phyloP scores from a whole-genome alignment of 352 stramenopile species.

The Pilasporangium apinafurcum region DNA sequence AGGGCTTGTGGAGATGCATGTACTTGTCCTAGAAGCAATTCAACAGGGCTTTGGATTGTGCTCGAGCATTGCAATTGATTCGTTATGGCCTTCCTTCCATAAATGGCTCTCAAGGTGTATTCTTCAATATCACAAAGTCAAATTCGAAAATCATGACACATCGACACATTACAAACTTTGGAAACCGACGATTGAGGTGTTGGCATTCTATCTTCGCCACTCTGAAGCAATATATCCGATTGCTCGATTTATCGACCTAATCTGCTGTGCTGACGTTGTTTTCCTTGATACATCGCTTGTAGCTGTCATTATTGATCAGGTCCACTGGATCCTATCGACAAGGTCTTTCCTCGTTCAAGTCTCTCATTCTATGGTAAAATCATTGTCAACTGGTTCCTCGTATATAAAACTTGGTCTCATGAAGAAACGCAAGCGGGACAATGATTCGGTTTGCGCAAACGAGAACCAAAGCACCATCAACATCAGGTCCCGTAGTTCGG shows the following conservation, averaged over 20 bases:
- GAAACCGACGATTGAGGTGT: slow-evolving; percentile 2
- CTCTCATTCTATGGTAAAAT: slow-evolving; percentile 5
- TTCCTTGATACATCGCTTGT: neutral
- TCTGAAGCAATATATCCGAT: neutral
- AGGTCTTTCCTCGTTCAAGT: slow-evolving; percentile 6
- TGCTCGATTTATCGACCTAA: slow-evolving; percentile 2
- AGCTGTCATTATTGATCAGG: slow-evolving; percentile 1
- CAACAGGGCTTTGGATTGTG: slow-evolving; percentile 9
- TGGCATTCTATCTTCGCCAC: slow-evolving; percentile 3
- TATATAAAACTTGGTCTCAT: slow-evolving; percentile 7
- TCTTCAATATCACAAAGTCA: slow-evolving; percentile 8
- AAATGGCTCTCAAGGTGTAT: slow-evolving; percentile 4
- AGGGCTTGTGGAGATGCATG: slow-evolving; percentile 10
- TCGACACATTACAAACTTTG: neutral
- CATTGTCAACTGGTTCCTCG: too few species aligned
- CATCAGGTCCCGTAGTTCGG: neutral
- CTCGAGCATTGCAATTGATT: slow-evolving; percentile 20
- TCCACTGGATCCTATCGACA: slow-evolving; percentile 8
- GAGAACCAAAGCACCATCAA: too few species aligned
- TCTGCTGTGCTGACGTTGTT: slow-evolving; percentile 5
- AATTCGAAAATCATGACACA: neutral
- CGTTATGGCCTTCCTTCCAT: slow-evolving; percentile 26
- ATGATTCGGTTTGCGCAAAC: too few species aligned
- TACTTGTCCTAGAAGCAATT: slow-evolving; percentile 22
- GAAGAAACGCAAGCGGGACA: slow-evolving; percentile 3